These are phyloP conservation scores for Inga laurina DNA, from an alignment of 306 rosid species.

Conservation along the genomic window DNA sequence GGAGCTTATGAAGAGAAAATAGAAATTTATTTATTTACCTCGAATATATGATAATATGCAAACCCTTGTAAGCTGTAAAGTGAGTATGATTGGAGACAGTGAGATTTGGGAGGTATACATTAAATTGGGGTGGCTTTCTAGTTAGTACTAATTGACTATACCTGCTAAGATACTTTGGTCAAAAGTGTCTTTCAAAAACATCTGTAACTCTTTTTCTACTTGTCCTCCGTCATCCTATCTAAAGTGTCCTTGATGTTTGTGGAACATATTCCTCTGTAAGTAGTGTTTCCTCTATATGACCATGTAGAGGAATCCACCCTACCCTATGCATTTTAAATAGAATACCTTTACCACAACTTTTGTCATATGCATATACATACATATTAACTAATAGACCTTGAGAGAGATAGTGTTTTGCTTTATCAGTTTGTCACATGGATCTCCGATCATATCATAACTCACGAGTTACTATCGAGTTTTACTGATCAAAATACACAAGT, in stretches of 20 bases:
- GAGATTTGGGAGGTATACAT: not conserved
- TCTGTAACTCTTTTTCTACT: not conserved
- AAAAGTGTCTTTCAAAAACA: not conserved
- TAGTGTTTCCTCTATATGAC: not conserved
- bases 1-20: too few species aligned
- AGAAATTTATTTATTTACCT: too few species aligned
- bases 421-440: conserved; percentile 68
- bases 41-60: too few species aligned
- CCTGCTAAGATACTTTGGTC: conserved; percentile 4
- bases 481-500: conserved; percentile 3
- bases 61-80: too few species aligned
- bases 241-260: not conserved
- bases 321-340: not conserved
- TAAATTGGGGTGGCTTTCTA: not conserved
- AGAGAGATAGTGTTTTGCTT: not conserved
- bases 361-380: not conserved
- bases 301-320: not conserved
- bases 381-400: not conserved
- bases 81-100: too few species aligned
- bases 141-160: not conserved
- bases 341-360: not conserved
- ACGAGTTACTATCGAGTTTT: too few species aligned
- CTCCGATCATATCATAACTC: conserved; percentile 17
- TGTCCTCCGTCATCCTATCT: not conserved
- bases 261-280: not conserved